Conservation (phyloP, 352 stramenopile species). For the Phytopythium vexans region DNA sequence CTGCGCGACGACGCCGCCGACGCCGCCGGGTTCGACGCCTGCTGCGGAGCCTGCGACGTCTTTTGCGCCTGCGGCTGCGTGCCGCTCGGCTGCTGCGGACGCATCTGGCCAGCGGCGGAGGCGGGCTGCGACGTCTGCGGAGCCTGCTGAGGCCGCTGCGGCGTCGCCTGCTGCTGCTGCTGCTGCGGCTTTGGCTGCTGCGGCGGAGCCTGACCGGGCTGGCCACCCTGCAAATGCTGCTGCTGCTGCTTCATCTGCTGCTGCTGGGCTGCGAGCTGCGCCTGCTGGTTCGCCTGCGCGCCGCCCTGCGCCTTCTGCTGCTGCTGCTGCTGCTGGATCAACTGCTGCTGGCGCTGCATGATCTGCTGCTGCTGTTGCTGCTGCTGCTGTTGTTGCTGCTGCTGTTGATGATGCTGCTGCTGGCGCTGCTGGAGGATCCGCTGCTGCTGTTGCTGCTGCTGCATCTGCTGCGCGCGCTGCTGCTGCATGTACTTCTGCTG, state of each 20-base stretch:
- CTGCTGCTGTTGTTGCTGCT: slow-evolving; percentile 42
- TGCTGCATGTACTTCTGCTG: slow-evolving; percentile 49
- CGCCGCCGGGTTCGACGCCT: slow-evolving; percentile 6
- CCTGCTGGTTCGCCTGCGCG: slow-evolving; percentile 16
- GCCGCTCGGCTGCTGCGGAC: slow-evolving; percentile 13
- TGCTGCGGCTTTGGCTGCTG: slow-evolving; percentile 19
- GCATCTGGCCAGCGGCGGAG: slow-evolving; percentile 9
- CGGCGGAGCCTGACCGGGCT: slow-evolving; percentile 22
- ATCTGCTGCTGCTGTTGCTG: slow-evolving; percentile 43
- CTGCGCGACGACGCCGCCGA: slow-evolving; percentile 13
- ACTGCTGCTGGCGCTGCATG: slow-evolving; percentile 26
- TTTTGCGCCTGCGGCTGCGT: slow-evolving; percentile 25
- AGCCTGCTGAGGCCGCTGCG: slow-evolving; percentile 9
- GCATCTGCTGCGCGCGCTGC: slow-evolving; percentile 47
- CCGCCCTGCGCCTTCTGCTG: slow-evolving; percentile 24
- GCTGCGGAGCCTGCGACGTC: slow-evolving; percentile 15
- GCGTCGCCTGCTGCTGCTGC: slow-evolving; percentile 19
- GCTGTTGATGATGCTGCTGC: slow-evolving; percentile 15
- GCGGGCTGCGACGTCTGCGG: slow-evolving; percentile 12
- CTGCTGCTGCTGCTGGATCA: slow-evolving; percentile 22
- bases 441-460: slow-evolving; percentile 55
- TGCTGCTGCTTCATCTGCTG: slow-evolving; percentile 22
- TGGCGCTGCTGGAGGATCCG: slow-evolving; percentile 30
- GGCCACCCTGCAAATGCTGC: slow-evolving; percentile 19
- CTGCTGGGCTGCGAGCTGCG: slow-evolving; percentile 9